A percentile compares a stretch with the other conserved stretches of the same genome.
Evolutionary conservation across 257 asterid species (phyloP).

Genomic region (Salvia splendens): DNA sequence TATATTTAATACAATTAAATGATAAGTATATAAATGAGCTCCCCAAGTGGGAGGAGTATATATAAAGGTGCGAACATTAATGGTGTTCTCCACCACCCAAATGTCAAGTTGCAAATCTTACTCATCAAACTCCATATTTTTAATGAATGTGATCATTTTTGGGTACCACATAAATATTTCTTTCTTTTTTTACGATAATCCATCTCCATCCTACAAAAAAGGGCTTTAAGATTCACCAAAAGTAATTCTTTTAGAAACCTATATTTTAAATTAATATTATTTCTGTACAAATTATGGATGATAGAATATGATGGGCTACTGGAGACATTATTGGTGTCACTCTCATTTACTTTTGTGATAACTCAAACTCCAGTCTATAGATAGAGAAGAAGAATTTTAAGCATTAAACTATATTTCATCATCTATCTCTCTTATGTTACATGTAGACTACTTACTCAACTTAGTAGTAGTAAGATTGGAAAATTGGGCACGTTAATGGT

Average conservation of each 20-base stretch:
- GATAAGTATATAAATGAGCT: not conserved
- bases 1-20: not conserved
- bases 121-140: slow-evolving; percentile 12
- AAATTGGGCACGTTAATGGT: too few species aligned
- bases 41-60: slow-evolving; percentile 26
- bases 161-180: slow-evolving; percentile 16
- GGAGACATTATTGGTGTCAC: not conserved
- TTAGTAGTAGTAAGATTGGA: too few species aligned
- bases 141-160: slow-evolving; percentile 16
- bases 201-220: slow-evolving; percentile 27
- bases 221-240: slow-evolving; percentile 35
- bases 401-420: too few species aligned
- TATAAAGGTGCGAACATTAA: slow-evolving; percentile 21
- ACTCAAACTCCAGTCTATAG: too few species aligned
- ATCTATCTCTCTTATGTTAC: too few species aligned
- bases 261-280: slow-evolving; percentile 14
- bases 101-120: slow-evolving; percentile 38
- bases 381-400: too few species aligned
- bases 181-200: not conserved
- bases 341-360: too few species aligned
- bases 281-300: slow-evolving; percentile 45
- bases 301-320: slow-evolving; percentile 38
- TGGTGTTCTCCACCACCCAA: slow-evolving; percentile 37
- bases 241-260: slow-evolving; percentile 12
- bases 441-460: too few species aligned